A percentile compares a stretch with the other conserved stretches of the same genome.
These are phyloP conservation scores for Pythium biforme DNA, from an alignment of 352 stramenopile species.

Conservation along the genomic window DNA sequence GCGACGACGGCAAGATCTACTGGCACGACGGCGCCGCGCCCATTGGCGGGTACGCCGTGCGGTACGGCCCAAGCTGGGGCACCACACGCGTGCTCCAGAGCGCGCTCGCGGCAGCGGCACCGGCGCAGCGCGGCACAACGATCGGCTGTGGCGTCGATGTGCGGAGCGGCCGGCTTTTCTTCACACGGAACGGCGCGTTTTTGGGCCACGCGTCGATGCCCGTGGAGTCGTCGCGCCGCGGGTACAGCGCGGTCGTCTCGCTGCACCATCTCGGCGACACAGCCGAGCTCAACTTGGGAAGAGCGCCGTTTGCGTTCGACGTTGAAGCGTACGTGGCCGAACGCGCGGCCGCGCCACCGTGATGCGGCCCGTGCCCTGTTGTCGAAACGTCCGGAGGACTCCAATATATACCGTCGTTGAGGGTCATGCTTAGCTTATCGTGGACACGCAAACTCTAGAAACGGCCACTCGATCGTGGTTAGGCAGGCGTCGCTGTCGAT, in stretches of 20 bases:
- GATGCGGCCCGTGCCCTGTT: not conserved
- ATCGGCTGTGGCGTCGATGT: slow-evolving; percentile 35
- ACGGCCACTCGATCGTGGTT: slow-evolving; percentile 43
- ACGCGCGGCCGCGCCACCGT: not conserved
- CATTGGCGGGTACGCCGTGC: slow-evolving; percentile 12
- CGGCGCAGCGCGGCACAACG: not conserved
- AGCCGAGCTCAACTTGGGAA: slow-evolving; percentile 37
- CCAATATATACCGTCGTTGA: too few species aligned
- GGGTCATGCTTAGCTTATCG: not conserved
- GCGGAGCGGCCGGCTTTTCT: slow-evolving; percentile 30
- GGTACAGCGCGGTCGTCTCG: slow-evolving; percentile 33
- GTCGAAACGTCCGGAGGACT: too few species aligned
- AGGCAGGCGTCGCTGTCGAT: slow-evolving; percentile 45
- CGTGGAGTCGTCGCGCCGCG: slow-evolving; percentile 3
- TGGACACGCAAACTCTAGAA: slow-evolving; percentile 33
- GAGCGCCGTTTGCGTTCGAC: slow-evolving; percentile 33
- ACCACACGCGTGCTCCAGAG: slow-evolving; percentile 6
- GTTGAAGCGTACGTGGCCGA: slow-evolving; percentile 26
- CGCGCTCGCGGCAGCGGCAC: not conserved
- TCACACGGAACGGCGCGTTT: slow-evolving; percentile 35
- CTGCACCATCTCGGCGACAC: slow-evolving; percentile 35
- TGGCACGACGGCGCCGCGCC: slow-evolving; percentile 26
- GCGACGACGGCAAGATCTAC: slow-evolving; percentile 34
- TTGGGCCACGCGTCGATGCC: slow-evolving; percentile 19
- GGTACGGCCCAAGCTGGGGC: slow-evolving; percentile 27